phyloP scores from a whole-genome alignment of 2,329 filamentous ascomycete species.

The Paecilomyces dactylethromorphus region DNA sequence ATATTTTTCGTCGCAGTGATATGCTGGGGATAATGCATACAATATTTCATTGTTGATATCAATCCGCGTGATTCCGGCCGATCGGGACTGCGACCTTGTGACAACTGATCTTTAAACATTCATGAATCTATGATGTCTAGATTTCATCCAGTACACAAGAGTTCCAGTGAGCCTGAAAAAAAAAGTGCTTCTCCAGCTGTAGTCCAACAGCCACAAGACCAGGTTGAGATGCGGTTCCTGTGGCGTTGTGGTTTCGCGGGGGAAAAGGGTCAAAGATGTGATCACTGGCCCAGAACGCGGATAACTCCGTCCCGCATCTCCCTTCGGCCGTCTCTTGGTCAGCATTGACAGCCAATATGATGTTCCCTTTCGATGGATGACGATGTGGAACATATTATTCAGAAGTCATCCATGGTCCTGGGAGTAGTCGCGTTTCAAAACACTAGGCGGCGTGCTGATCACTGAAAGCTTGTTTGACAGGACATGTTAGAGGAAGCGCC shows the following conservation, averaged over 20 bases:
- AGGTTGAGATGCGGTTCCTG: not conserved
- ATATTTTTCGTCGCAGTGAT: too few relatives aligned
- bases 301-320: not conserved
- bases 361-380: not conserved
- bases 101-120: too few relatives aligned
- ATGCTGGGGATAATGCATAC: too few relatives aligned
- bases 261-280: not conserved
- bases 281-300: too few relatives aligned
- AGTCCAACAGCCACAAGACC: too few relatives aligned
- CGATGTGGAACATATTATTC: not conserved
- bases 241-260: not conserved
- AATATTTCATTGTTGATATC: too few relatives aligned
- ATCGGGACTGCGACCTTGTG: too few relatives aligned
- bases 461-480: not conserved
- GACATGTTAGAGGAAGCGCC: not conserved
- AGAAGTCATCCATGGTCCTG: not conserved
- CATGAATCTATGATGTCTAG: too few relatives aligned
- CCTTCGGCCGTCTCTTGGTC: not conserved
- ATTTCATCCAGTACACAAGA: too few relatives aligned
- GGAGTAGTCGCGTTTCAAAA: not conserved
- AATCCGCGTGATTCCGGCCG: too few relatives aligned
- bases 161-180: too few relatives aligned
- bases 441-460: not conserved
- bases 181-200: too few relatives aligned
- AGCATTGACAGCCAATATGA: not conserved